Evolutionary conservation across 306 rosid species (phyloP).

Genomic region (Urtica urens): DNA sequence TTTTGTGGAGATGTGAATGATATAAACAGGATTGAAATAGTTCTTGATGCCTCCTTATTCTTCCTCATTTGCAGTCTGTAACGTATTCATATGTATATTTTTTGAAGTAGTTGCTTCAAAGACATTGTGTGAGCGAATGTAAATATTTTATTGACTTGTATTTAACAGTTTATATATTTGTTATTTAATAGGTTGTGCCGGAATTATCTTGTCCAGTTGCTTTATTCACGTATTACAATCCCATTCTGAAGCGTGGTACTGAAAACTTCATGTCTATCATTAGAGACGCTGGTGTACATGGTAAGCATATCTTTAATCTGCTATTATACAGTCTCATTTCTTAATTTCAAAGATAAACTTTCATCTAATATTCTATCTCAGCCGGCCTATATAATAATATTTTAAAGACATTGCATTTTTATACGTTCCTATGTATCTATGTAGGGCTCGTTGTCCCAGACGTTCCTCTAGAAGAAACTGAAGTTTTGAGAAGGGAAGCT

Average conservation of each 20-base stretch:
- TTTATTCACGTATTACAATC: slow-evolving; percentile 77
- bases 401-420: slow-evolving; percentile 2
- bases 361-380: neutral
- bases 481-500: slow-evolving; percentile 59
- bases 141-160: too few species aligned
- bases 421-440: slow-evolving; percentile 1
- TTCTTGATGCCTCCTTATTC: neutral
- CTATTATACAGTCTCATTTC: slow-evolving; percentile 11
- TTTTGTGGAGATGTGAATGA: too few species aligned
- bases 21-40: neutral
- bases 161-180: too few species aligned
- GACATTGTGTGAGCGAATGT: neutral
- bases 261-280: slow-evolving; percentile 57
- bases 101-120: too few species aligned
- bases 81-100: too few species aligned
- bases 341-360: neutral
- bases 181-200: slow-evolving; percentile 80
- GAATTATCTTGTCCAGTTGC: slow-evolving; percentile 78
- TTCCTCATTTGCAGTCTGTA: neutral
- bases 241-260: slow-evolving; percentile 79
- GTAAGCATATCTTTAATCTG: slow-evolving; percentile 43
- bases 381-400: neutral
- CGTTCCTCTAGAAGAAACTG: slow-evolving; percentile 84
- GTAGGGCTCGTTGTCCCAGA: slow-evolving; percentile 94
- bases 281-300: slow-evolving; percentile 60